phyloP scores from a whole-genome alignment of 768 basidiomycete genomes.

The Crepidotus variabilis region DNA sequence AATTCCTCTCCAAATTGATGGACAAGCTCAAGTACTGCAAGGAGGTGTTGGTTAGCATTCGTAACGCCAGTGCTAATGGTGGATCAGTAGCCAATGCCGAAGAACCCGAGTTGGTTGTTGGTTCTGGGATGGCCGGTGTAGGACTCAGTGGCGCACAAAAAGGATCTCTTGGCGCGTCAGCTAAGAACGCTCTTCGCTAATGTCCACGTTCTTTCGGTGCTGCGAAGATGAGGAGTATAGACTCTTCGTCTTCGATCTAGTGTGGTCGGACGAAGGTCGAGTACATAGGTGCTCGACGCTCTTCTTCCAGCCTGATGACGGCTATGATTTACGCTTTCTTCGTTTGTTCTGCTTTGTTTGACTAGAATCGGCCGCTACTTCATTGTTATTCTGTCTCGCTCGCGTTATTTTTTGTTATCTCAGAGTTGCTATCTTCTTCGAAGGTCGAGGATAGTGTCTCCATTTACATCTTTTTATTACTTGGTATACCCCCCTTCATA shows the following conservation, averaged over 20 bases:
- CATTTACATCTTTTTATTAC: not conserved
- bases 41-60: constrained; percentile 74
- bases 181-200: no score
- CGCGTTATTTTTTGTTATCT: no score
- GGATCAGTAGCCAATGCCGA: not conserved
- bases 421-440: not conserved
- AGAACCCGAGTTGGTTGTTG: not conserved
- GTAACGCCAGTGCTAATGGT: constrained; percentile 44
- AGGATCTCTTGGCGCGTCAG: not conserved
- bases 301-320: no score
- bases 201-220: no score
- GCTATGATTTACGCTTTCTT: no score
- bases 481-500: not conserved
- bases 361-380: no score
- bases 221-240: no score
- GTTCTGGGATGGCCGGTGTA: not conserved
- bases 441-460: not conserved
- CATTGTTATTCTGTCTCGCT: no score
- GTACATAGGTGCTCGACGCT: no score
- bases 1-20: constrained; percentile 60
- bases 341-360: no score
- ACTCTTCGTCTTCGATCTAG: no score
- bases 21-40: constrained; percentile 86
- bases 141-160: not conserved
- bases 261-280: no score